These are phyloP conservation scores for Grifola frondosa DNA, from an alignment of 1,284 basidiomycete genomes.

Conservation along the genomic window DNA sequence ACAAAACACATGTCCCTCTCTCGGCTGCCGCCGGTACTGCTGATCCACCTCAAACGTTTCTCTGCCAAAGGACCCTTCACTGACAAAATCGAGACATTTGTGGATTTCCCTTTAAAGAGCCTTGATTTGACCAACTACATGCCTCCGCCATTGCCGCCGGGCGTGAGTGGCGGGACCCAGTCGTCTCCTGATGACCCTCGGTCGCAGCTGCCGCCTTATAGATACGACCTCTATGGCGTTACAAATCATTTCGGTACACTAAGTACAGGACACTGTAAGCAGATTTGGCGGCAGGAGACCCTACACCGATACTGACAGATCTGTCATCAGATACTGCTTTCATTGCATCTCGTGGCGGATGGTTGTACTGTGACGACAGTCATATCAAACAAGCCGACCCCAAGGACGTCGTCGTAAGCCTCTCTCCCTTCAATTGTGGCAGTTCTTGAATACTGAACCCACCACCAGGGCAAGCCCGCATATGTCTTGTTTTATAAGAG, in stretches of 20 bases:
- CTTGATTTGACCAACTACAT: slow-evolving; percentile 93
- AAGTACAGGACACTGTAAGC: slow-evolving; percentile 90
- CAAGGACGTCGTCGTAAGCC: slow-evolving; percentile 82
- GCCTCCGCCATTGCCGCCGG: slow-evolving; percentile 75
- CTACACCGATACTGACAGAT: background rate
- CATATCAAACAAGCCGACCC: slow-evolving; percentile 67
- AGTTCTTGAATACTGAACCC: slow-evolving; percentile 1
- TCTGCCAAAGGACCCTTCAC: slow-evolving; percentile 91
- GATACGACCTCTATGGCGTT: slow-evolving; percentile 86
- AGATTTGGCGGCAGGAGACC: background rate
- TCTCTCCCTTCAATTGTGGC: background rate
- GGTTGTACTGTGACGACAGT: slow-evolving; percentile 89
- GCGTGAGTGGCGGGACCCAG: slow-evolving; percentile 45
- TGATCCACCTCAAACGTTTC: slow-evolving; percentile 97
- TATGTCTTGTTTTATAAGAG: slow-evolving; percentile 89
- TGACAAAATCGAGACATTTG: slow-evolving; percentile 90
- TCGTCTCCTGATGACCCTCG: slow-evolving; percentile 69
- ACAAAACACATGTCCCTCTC: slow-evolving; percentile 86
- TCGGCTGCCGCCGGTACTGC: slow-evolving; percentile 88
- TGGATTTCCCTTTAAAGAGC: slow-evolving; percentile 83
- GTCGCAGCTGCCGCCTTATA: slow-evolving; percentile 80
- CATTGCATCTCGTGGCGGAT: slow-evolving; percentile 74
- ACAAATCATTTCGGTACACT: slow-evolving; percentile 92
- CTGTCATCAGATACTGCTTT: slow-evolving; percentile 75
- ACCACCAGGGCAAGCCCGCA: slow-evolving; percentile 72